phyloP scores from a whole-genome alignment of 2,329 filamentous ascomycete genomes.

The Metarhizium rileyi region DNA sequence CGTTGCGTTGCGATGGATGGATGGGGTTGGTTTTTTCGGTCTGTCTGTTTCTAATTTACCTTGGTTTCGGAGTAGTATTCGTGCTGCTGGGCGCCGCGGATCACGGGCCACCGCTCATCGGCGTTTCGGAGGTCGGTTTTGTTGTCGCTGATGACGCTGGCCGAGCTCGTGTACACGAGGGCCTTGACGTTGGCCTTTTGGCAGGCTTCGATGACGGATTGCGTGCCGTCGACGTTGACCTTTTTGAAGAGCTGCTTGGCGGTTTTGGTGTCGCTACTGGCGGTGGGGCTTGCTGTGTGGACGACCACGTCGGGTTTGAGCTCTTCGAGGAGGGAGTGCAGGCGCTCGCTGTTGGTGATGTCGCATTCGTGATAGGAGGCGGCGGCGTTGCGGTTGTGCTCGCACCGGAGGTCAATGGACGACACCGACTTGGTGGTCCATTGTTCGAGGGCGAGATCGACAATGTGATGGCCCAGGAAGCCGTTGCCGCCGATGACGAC shows the following conservation, averaged over 20 bases:
- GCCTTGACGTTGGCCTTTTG: conserved; percentile 61
- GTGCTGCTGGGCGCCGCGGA: conserved; percentile 58
- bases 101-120: conserved; percentile 71
- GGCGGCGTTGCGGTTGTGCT: conserved; percentile 53
- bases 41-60: conserved; percentile 31
- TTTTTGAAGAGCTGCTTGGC: conserved; percentile 57
- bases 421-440: conserved; percentile 46
- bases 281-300: conserved; percentile 72
- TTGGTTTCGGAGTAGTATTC: conserved; percentile 92
- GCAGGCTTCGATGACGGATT: conserved; percentile 65
- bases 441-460: conserved; percentile 56
- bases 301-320: conserved; percentile 74
- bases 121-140: conserved; percentile 70
- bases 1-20: background rate
- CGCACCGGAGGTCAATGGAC: conserved; percentile 64
- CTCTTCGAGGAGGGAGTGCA: conserved; percentile 54
- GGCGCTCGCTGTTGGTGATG: conserved; percentile 56
- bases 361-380: conserved; percentile 64
- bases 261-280: conserved; percentile 41
- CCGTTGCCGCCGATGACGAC: conserved; percentile 77
- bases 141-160: conserved; percentile 80
- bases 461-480: conserved; percentile 75
- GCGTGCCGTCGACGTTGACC: conserved; percentile 84
- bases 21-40: background rate
- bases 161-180: conserved; percentile 85